Percentiles rank a stretch among this genome's conserved stretches.
phyloP scores from a whole-genome alignment of 2,329 filamentous ascomycete species.

The Byssoonygena ceratinophila region DNA sequence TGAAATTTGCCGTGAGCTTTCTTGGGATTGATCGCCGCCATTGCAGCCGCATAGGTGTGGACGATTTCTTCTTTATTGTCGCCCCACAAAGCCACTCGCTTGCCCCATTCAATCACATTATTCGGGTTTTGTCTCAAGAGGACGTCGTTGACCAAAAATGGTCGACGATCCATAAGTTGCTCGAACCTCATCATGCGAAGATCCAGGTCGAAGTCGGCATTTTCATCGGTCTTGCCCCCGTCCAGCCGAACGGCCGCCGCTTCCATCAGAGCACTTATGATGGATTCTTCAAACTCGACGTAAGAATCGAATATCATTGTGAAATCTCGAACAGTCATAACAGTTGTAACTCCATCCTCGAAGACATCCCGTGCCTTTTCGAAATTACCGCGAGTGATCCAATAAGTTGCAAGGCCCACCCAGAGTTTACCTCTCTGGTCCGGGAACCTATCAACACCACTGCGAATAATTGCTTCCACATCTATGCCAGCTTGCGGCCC shows the following conservation, averaged over 20 bases:
- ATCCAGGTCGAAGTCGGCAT: slow-evolving; percentile 87
- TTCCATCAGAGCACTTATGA: slow-evolving; percentile 86
- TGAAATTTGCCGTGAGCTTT: slow-evolving; percentile 89
- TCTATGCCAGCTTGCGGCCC: slow-evolving; percentile 73
- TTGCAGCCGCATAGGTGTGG: slow-evolving; percentile 88
- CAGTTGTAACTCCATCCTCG: slow-evolving; percentile 91
- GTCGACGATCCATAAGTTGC: slow-evolving; percentile 90
- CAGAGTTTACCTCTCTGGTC: slow-evolving; percentile 92
- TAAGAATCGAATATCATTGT: slow-evolving; percentile 94
- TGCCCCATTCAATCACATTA: slow-evolving; percentile 94
- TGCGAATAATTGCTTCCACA: slow-evolving; percentile 84
- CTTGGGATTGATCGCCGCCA: slow-evolving; percentile 84
- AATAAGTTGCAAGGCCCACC: slow-evolving; percentile 91
- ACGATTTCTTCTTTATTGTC: slow-evolving; percentile 86
- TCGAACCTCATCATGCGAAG: slow-evolving; percentile 97
- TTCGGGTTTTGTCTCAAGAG: slow-evolving; percentile 90
- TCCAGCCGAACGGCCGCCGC: slow-evolving; percentile 69
- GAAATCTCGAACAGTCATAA: slow-evolving; percentile 98
- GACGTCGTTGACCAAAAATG: slow-evolving; percentile 94
- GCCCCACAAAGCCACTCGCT: slow-evolving; percentile 89
- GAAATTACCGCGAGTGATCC: slow-evolving; percentile 86
- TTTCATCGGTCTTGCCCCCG: slow-evolving; percentile 64
- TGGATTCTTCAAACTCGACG: slow-evolving; percentile 90
- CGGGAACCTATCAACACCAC: slow-evolving; percentile 78
- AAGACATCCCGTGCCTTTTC: slow-evolving; percentile 88